phyloP scores from a whole-genome alignment of 2,329 filamentous ascomycete species.

The Fusarium sacchari region DNA sequence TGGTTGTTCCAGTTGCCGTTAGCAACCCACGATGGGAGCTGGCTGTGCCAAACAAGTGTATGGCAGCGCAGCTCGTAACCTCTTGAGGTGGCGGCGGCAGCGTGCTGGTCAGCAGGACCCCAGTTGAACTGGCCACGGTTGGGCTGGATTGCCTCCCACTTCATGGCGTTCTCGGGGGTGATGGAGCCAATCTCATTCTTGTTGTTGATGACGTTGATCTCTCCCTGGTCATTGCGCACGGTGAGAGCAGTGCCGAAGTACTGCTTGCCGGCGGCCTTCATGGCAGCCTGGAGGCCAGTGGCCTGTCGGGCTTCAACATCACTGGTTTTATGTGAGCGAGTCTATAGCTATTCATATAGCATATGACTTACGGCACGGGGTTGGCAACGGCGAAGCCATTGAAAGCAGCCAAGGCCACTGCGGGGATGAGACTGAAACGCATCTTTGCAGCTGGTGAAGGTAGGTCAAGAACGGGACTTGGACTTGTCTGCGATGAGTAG shows the following conservation, averaged over 20 bases:
- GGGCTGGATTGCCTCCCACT: conserved; percentile 16
- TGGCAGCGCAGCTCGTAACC: conserved; percentile 8
- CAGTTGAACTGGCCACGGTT: conserved; percentile 21
- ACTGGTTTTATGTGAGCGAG: background rate
- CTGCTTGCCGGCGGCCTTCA: conserved; percentile 13
- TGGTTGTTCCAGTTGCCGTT: conserved; percentile 24
- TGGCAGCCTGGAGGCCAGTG: conserved; percentile 3
- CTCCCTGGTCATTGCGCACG: background rate
- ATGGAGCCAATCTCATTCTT: conserved; percentile 5
- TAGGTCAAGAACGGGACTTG: background rate
- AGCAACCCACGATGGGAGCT: conserved; percentile 6
- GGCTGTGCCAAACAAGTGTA: conserved; percentile 19
- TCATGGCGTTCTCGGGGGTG: conserved; percentile 20
- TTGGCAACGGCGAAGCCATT: conserved; percentile 1
- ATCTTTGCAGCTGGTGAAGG: background rate
- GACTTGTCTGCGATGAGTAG: background rate
- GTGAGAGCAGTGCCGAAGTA: conserved; percentile 20
- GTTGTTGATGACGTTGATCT: conserved; percentile 7
- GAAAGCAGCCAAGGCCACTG: conserved; percentile 1
- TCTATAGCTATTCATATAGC: accelerated
- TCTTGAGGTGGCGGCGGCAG: background rate
- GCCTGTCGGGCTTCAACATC: background rate
- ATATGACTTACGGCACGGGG: conserved; percentile 2
- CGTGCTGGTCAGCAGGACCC: conserved; percentile 8
- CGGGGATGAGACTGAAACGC: conserved; percentile 13